A percentile compares a stretch with the other conserved stretches of the same genome.
phyloP scores from a whole-genome alignment of 208 protist species.

The Zelonia costaricensis region DNA sequence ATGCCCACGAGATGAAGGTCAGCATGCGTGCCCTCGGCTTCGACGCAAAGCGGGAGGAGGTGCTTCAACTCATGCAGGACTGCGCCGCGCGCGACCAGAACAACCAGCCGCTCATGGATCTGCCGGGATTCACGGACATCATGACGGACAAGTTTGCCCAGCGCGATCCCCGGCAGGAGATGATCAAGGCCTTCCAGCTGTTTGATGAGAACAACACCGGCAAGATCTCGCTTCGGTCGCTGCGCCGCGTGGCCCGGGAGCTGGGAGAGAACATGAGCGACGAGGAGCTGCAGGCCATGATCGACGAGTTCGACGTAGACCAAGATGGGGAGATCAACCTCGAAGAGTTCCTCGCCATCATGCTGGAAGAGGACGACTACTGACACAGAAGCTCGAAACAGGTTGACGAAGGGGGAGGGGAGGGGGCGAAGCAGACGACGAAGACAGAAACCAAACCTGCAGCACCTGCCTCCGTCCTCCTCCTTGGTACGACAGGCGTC shows the following conservation, averaged over 20 bases:
- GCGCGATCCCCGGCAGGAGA: constrained; percentile 94
- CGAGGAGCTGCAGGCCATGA: constrained; percentile 97
- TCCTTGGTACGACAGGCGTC: no score
- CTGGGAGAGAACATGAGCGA: constrained; percentile 96
- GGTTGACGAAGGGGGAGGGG: neutral
- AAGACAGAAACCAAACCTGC: constrained; percentile 1
- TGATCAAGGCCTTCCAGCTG: constrained; percentile 96
- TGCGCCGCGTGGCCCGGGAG: constrained; percentile 93
- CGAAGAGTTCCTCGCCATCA: constrained; percentile 96
- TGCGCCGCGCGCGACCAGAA: constrained; percentile 81
- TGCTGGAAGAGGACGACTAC: constrained; percentile 94
- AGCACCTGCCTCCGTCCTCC: no score
- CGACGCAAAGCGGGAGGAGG: constrained; percentile 97
- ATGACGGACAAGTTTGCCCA: constrained; percentile 94
- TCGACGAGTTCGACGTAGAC: constrained; percentile 97
- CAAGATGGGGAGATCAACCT: constrained; percentile 96
- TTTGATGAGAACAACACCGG: constrained; percentile 97
- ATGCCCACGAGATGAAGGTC: constrained; percentile 99
- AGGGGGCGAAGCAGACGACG: no score
- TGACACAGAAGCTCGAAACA: constrained; percentile 17
- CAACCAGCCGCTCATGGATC: constrained; percentile 87
- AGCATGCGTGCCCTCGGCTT: constrained; percentile 99
- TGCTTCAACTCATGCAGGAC: constrained; percentile 87
- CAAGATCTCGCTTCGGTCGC: constrained; percentile 93
- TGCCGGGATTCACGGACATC: constrained; percentile 91